Evolutionary conservation across 495 filamentous ascomycete species (phyloP), one percentile per base, ranked within the genome.

Genomic region (Penicillium lividum): DNA sequence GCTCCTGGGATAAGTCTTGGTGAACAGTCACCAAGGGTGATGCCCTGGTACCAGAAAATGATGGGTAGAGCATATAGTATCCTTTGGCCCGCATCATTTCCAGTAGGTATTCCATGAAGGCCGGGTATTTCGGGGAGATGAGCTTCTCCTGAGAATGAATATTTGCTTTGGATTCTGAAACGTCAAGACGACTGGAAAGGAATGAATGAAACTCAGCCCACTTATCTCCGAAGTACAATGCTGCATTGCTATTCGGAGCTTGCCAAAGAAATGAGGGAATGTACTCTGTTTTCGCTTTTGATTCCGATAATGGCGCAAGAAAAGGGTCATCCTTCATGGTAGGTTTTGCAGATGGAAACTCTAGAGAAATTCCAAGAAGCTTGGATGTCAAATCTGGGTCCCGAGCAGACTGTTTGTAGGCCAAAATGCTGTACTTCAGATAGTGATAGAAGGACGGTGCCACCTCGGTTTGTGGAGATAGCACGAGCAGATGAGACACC

Each of bases 181-280:
- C 54, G 15, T 78, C 70, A 16, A 92, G 63, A 3, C 83, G 75
- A 18, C 78, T 73, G 7, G 83, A 81, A 4, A 93, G 80, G 50
- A 93, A 90, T 15, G 82, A 80, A 65, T 96, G 89, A 15, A 95
- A 79, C 58, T 93, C 89, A 16, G 80, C 73, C 92, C 92, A 96
- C 67, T 88, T 90, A 34, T 91, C 85, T 25, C 91, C 91, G 51
- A 91, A 88, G 68, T 89, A 90, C 15, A 96, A 78, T 10, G 86
- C 83, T 2, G 91, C 91, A 62, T 92, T 88, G 64, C 85, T 88
- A 66, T 86, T 87, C 18, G 91, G 92, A 40, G 87, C 83, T 73
- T 95, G 88, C 88, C 89, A 95, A 4, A 93, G 74, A 61, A 93
- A 93, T 0, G 87, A 80, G 0, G 83, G 80, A 4, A 78, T 51